These are phyloP conservation scores for Lasiosphaeria miniovina DNA, from an alignment of 495 filamentous ascomycete species.

Conservation along the genomic window DNA sequence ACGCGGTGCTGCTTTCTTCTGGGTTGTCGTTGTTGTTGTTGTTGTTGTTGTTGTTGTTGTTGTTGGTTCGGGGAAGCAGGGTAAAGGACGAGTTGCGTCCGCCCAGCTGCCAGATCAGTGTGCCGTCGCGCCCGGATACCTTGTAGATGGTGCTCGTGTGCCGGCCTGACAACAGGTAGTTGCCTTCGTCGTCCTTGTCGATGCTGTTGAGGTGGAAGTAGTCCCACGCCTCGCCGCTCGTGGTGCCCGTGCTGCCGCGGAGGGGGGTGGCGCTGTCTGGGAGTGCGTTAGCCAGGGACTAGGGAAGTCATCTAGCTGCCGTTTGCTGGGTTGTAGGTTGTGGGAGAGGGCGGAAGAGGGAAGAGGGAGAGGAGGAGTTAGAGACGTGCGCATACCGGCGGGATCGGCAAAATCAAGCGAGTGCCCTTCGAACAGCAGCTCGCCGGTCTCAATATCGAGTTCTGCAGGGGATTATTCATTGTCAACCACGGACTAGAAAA, in stretches of 20 bases:
- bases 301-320: background rate
- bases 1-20: conserved; percentile 43
- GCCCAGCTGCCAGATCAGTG: conserved; percentile 53
- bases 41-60: no score
- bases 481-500: conserved; percentile 11
- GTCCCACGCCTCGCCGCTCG: conserved; percentile 45
- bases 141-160: conserved; percentile 54
- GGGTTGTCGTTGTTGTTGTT: no score
- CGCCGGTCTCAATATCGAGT: conserved; percentile 48
- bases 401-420: conserved; percentile 52
- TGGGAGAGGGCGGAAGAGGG: no score
- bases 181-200: conserved; percentile 52
- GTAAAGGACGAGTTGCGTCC: conserved; percentile 46
- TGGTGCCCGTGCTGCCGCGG: conserved; percentile 32
- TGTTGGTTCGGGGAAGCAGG: conserved; percentile 19
- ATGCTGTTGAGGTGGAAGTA: conserved; percentile 62
- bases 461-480: conserved; percentile 46
- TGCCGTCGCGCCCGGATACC: conserved; percentile 53
- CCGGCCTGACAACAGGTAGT: conserved; percentile 57
- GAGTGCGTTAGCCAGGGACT: no score
- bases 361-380: background rate
- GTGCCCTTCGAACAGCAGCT: conserved; percentile 54
- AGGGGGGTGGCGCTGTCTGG: conserved; percentile 46
- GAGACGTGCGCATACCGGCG: conserved; percentile 22
- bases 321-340: no score